Evolutionary conservation across 768 basidiomycete species (phyloP), one percentile per base, ranked within the genome.

Genomic region (Suillus alpinus): DNA sequence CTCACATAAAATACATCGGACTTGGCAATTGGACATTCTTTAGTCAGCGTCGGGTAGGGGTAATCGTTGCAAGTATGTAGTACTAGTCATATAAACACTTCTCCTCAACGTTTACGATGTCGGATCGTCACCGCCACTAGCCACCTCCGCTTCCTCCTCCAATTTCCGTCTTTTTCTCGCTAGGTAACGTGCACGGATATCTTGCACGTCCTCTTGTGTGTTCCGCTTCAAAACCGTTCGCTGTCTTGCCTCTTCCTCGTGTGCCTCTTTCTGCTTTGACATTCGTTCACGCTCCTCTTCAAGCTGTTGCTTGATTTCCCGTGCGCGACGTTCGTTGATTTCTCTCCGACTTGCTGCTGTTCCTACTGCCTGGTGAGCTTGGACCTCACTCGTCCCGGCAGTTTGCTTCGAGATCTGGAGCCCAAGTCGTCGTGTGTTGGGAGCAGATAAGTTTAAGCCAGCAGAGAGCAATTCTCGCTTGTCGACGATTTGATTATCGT

Each of bases 401-500:
- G 59, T 62, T 51, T 26, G 59, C 46, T 56, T 71, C 29, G 65
- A 59, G 40, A 69, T 68, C 46, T 79, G 78, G 52, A 80, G 69
- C 16, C 86, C 86, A n/a, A 91, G 77, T 56, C 80, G 80, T 59
- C 93, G 82, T 6, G 91, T 93, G 69, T 93, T 91, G 40, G 89
- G 86, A 62, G 91, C 84, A 37, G 92, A 86, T 49, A 98, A 81
- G 71, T 99, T 99, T 59, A 99, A 77, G 2, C 97, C 97, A 5
- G 96, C 95, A 23, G 89, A 85, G 49, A 98, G 80, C 8, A 99
- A 78, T 57, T 95, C 92, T 59, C 95, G 88, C 70, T 95, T 95
- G 77, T 99, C 97, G 52, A 99, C 89, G 50, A 98, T 95, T 71
- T 95, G 92, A 67, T 95, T 95, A 67, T 98, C 95, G 73, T 98